phyloP scores from a whole-genome alignment of 352 stramenopile species.

The Phytophthora colocasiae region DNA sequence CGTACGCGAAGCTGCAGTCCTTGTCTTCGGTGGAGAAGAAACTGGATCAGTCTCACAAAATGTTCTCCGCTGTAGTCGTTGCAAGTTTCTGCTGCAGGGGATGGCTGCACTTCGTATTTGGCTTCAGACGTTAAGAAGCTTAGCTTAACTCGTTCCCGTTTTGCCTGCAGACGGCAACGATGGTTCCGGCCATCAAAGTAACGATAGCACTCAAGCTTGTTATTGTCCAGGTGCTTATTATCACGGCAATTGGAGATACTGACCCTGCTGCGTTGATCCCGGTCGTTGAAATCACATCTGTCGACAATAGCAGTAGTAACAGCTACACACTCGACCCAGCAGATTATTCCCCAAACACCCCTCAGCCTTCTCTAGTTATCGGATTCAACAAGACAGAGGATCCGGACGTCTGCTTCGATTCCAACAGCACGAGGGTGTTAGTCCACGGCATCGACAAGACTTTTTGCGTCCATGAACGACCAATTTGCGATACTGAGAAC shows the following conservation, averaged over 20 bases:
- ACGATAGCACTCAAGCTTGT: neutral
- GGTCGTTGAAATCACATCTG: constrained; percentile 2
- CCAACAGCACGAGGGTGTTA: constrained; percentile 33
- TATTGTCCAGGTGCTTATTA: neutral
- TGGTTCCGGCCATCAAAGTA: neutral
- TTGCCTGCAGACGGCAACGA: neutral
- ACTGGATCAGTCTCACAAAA: constrained; percentile 3
- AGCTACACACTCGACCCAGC: constrained; percentile 11
- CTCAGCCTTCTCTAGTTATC: neutral
- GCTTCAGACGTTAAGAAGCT: neutral
- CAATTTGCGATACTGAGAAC: constrained; percentile 31
- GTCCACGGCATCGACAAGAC: constrained; percentile 40
- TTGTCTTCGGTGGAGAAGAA: neutral
- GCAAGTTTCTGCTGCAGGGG: neutral
- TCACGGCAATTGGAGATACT: neutral
- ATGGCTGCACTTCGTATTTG: constrained; percentile 2
- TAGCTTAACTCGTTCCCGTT: neutral
- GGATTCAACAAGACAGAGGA: constrained; percentile 8
- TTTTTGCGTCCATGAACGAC: constrained; percentile 43
- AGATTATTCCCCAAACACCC: constrained; percentile 29
- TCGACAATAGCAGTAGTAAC: constrained; percentile 4
- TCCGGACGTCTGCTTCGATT: constrained; percentile 15
- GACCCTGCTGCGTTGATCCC: constrained; percentile 29
- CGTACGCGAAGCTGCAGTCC: neutral
- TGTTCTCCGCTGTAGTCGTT: constrained; percentile 7